Base-by-base conservation (phyloP, 345 rosid species). In the Linum tenue region DNA sequence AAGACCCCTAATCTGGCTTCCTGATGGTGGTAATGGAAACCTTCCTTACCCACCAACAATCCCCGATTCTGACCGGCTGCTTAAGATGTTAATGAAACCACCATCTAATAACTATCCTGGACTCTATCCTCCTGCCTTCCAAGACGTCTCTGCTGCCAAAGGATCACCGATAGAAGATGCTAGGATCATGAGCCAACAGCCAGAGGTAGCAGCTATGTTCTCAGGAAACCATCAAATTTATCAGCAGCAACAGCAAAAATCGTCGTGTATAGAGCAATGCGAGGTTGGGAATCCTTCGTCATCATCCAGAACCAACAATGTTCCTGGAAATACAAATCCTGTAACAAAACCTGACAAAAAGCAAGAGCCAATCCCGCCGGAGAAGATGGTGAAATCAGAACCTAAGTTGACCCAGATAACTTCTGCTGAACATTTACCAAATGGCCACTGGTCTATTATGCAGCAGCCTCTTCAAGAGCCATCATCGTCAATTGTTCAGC, bases 31-130 rank as follows among this genome's bases (percentile, higher is more conserved):
- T 31, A 76, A 73, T 62, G 92, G 77, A 59, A 79, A 72, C 64
- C 44, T 81, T 65, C 81, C 92, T 4, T 90, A 82, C 62, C 50
- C 91, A 37, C 59, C 90, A 8, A 66, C 86, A 41, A 79, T 72
- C 60, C 67, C 73, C 4, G 75, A 67, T 76, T 83, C 97, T 1
- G 96, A 94, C 59, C 81, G 82, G 70, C 73, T 88, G 41, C 76
- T 85, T 64, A 85, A 79, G 74, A 86, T 90, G 87, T 69, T 94
- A 79, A 70, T 88, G 83, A 90, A 84, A 73, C 88, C 95, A 64
- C 95, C 82, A 59, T 69, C 69, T 51, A 66, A 67, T 64, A 73
- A 69, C 66, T 70, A 65, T 63, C 68, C 81, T 7, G 83, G 77
- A 68, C 60, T 40, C 17, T 64, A 65, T 67, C 55, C 70, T 36